phyloP scores from a whole-genome alignment of 2,329 filamentous ascomycete species.

The Hymenoscyphus linearis region DNA sequence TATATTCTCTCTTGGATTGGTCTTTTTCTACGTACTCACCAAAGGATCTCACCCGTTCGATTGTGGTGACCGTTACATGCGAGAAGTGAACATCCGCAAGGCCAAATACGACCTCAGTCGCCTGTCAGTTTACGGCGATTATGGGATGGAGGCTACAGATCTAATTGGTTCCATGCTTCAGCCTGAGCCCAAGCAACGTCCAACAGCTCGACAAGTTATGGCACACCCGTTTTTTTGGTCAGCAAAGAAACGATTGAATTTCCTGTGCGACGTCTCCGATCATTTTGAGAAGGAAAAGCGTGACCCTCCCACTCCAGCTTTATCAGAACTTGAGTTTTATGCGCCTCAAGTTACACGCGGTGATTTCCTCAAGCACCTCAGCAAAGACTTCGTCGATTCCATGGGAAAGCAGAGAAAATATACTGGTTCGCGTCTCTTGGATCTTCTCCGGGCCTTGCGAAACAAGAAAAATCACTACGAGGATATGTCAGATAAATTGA shows the following conservation, averaged over 20 bases:
- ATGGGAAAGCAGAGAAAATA: conserved; percentile 95
- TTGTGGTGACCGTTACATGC: conserved; percentile 88
- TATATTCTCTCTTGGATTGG: conserved; percentile 92
- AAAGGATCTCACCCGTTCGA: conserved; percentile 91
- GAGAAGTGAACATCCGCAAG: conserved; percentile 96
- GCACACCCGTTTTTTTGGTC: conserved; percentile 97
- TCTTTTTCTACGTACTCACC: conserved; percentile 99
- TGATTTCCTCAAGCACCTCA: conserved; percentile 74
- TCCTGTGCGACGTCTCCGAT: conserved; percentile 94
- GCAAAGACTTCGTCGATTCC: conserved; percentile 78
- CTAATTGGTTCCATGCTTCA: conserved; percentile 76
- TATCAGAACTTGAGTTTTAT: conserved; percentile 54
- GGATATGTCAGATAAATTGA: conserved; percentile 82
- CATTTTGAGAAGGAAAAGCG: conserved; percentile 91
- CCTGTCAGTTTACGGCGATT: conserved; percentile 73
- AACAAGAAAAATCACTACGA: conserved; percentile 99
- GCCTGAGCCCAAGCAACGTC: conserved; percentile 51
- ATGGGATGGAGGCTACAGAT: conserved; percentile 80
- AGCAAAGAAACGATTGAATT: conserved; percentile 78
- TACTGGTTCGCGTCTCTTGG: conserved; percentile 74
- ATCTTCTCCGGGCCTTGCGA: conserved; percentile 79
- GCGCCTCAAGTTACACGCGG: conserved; percentile 51
- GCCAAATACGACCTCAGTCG: conserved; percentile 68
- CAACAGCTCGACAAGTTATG: conserved; percentile 73
- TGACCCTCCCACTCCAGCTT: conserved; percentile 67